phyloP scores from a whole-genome alignment of 495 filamentous ascomycete species.

The Physcia stellaris region DNA sequence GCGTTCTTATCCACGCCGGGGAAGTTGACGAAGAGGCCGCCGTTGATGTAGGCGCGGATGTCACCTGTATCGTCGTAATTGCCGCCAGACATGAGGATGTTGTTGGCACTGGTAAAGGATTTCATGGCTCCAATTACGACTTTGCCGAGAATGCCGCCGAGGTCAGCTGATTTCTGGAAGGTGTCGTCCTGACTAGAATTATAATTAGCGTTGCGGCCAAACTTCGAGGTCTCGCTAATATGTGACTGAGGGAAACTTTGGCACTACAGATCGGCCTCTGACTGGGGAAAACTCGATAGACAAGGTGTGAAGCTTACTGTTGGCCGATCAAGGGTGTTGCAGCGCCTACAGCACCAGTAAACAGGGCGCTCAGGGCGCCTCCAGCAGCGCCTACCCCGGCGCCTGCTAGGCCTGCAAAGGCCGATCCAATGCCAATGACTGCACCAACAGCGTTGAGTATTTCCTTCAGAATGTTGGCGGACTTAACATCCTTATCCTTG shows the following conservation, averaged over 20 bases:
- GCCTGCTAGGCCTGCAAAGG: slow-evolving; percentile 13
- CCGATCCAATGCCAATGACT: slow-evolving; percentile 15
- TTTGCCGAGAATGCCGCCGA: slow-evolving; percentile 14
- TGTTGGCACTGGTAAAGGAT: slow-evolving; percentile 16
- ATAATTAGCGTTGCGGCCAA: neutral
- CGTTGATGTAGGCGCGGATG: slow-evolving; percentile 16
- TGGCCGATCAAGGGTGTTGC: slow-evolving; percentile 6
- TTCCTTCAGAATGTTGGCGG: slow-evolving; percentile 9
- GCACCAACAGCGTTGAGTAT: slow-evolving; percentile 8
- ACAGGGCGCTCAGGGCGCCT: neutral
- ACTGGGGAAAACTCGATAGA: too few species aligned
- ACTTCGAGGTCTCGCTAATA: neutral
- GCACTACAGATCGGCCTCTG: neutral
- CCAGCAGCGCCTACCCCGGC: slow-evolving; percentile 5
- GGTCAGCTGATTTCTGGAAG: slow-evolving; percentile 15
- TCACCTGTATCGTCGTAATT: slow-evolving; percentile 13
- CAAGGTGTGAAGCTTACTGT: slow-evolving; percentile 1
- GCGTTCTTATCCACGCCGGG: slow-evolving; percentile 15
- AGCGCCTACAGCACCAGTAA: slow-evolving; percentile 8
- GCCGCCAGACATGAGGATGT: slow-evolving; percentile 16
- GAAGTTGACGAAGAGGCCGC: slow-evolving; percentile 16
- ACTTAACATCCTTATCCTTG: slow-evolving; percentile 17
- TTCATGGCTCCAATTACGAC: slow-evolving; percentile 14
- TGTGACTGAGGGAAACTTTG: neutral
- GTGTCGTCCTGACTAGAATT: neutral